These are phyloP conservation scores for Phytophthora meadii DNA, from an alignment of 352 stramenopile species.

Conservation along the genomic window DNA sequence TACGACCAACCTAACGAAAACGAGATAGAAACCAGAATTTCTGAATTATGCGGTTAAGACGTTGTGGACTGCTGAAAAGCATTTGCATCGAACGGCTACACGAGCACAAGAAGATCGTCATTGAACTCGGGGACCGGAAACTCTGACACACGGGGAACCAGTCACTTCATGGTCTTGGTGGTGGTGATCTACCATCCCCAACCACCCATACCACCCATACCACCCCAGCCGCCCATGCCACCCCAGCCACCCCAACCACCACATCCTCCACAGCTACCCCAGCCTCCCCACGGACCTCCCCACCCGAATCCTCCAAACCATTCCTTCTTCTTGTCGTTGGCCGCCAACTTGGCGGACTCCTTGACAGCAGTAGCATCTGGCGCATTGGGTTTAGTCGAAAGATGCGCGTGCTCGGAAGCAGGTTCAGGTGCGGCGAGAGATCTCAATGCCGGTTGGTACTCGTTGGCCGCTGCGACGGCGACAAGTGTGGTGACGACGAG, in stretches of 20 bases:
- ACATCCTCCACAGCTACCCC: no score
- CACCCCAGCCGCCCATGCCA: no score
- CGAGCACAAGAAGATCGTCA: no score
- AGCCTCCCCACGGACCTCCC: neutral
- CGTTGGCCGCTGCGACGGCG: neutral
- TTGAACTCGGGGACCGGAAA: neutral
- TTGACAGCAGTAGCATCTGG: neutral
- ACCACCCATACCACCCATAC: no score
- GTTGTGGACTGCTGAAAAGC: no score
- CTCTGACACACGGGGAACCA: no score
- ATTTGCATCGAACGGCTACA: no score
- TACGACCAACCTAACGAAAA: no score
- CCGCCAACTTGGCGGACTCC: neutral
- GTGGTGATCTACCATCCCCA: neutral
- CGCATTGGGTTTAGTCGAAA: neutral
- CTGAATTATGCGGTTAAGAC: no score
- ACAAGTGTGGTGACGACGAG: constrained; percentile 11
- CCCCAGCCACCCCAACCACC: no score
- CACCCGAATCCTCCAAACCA: neutral
- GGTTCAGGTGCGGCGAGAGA: constrained; percentile 6
- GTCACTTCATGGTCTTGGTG: neutral
- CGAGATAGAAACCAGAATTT: no score
- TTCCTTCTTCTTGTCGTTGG: no score
- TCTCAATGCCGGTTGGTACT: constrained; percentile 8
- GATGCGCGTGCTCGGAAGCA: neutral